phyloP scores from a whole-genome alignment of 306 rosid genomes.

The Mimosa bimucronata region DNA sequence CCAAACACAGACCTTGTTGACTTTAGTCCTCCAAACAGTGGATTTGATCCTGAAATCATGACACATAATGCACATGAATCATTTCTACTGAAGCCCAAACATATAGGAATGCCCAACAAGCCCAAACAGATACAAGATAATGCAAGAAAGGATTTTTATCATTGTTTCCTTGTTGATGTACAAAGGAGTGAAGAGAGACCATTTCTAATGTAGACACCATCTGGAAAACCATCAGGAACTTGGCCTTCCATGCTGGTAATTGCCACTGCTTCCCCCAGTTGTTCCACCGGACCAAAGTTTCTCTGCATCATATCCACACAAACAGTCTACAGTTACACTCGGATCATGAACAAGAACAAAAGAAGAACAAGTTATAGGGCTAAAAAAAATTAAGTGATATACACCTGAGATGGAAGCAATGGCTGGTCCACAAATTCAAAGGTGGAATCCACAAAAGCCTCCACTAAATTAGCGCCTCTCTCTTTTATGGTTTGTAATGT shows the following conservation, averaged over 20 bases:
- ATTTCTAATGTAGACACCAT: conserved; percentile 71
- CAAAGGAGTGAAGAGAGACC: conserved; percentile 35
- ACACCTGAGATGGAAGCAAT: no score
- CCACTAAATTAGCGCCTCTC: no score
- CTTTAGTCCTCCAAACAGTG: conserved; percentile 74
- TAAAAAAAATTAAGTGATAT: no score
- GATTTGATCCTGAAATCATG: conserved; percentile 60
- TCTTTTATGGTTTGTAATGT: no score
- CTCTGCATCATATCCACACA: conserved; percentile 33
- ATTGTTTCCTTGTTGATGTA: no score
- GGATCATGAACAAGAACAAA: not conserved
- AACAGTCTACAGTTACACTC: not conserved
- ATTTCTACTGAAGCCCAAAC: no score
- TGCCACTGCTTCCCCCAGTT: conserved; percentile 48
- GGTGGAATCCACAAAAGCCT: no score
- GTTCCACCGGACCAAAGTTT: conserved; percentile 66
- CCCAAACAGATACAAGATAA: no score
- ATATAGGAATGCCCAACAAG: no score
- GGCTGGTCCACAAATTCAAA: no score
- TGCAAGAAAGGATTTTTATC: no score
- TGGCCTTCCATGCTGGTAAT: conserved; percentile 53
- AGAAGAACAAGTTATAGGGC: not conserved
- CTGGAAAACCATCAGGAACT: conserved; percentile 57
- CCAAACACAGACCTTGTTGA: conserved; percentile 69
- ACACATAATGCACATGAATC: not conserved